Evolutionary conservation across 352 stramenopile species (phyloP), one percentile per base, ranked within the genome.

Genomic region (Phytopythium sindhum): DNA sequence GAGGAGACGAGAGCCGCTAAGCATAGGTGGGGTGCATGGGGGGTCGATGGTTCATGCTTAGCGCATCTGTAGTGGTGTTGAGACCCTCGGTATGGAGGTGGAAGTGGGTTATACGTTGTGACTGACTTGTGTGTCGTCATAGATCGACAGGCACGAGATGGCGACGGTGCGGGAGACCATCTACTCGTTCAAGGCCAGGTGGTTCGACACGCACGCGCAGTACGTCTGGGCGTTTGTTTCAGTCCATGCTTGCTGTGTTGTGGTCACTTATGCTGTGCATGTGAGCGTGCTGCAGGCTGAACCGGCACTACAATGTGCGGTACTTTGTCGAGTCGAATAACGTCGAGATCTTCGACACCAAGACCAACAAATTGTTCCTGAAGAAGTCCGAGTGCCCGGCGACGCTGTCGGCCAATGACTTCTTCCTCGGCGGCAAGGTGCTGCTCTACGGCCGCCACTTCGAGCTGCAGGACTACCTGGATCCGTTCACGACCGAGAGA

Each of bases 341-440:
- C 55, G 74, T 95, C 51, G 89, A 97, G 75, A 96, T 97, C 72
- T 88, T 93, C 64, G 89, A 97, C 65, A 74, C 83, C 31, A 95
- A 95, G 69, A 91, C 77, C 12, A 92, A 88, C 68, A 87, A 92
- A 47, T 78, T 93, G 12, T 98, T 98, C 68, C 81, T 98, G 17
- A 97, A 96, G 65, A 96, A 94, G 63, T 95, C 86, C 35, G 90
- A 95, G 61, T 85, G 89, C 48, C 87, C 88, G 3, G 39, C 74
- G 8, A 72, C 84, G 12, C 64, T 97, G 24, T 78, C 75, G 26
- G 53, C 67, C 24, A 78, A 86, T 14, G 90, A 97, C 51, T 97
- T 97, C 63, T 90, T 89, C 50, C 64, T 96, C 10, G 90, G 90
- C 5, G 74, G 73, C 65, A 97, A 88, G 47, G 75, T 97, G 53